Base-by-base conservation (phyloP, 805 yeast species). In the Cyberlindnera maclurae region DNA sequence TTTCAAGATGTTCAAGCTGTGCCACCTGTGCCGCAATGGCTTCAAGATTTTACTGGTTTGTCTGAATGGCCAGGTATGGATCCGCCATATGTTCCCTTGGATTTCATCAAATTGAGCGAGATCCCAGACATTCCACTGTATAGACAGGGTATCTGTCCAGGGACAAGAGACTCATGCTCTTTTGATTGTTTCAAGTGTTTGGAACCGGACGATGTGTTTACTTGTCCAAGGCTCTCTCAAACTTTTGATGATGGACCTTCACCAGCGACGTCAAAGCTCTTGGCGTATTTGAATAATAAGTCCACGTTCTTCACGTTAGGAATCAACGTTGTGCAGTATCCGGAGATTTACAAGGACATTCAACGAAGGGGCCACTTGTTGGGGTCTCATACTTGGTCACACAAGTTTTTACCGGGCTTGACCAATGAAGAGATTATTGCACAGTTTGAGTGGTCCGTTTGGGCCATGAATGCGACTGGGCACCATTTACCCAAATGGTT, bases 401-500 rank as follows among this genome's bases (percentile, higher is more conserved):
- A 90, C 63, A 77, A 79, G 41, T 85, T 81, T 51, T 70, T 90
- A 43, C 96, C 97, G 2, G 60, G 78, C 1, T 66, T 89, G 40
- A 60, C 77, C 17, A 88, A 88, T 55, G 90, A 87, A 60, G 75
- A 85, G 44, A 77, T 90, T 15, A 77, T 83, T 40, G 95, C 97
- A 0, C 95, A 90, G 57, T 63, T 90, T 29, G 81, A 89, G 59
- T 90, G 98, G 98, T 79, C 94, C 2, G 77, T 87, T 26, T 90
- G 97, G 97, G 96, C 97, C 5, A 85, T 89, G 88, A 89, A 90
- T 63, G 96, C 96, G 1, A 88, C 97, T 0, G 84, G 86, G 0
- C 68, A 79, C 20, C 89, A 88, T 52, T 57, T 84, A 9, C 98
- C 98, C 6, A 82, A 81, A 53, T 90, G 90, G 84, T 90, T 84